These are phyloP conservation scores for Alternaria burnsii DNA, from an alignment of 2,329 filamentous ascomycete species.

Conservation along the genomic window DNA sequence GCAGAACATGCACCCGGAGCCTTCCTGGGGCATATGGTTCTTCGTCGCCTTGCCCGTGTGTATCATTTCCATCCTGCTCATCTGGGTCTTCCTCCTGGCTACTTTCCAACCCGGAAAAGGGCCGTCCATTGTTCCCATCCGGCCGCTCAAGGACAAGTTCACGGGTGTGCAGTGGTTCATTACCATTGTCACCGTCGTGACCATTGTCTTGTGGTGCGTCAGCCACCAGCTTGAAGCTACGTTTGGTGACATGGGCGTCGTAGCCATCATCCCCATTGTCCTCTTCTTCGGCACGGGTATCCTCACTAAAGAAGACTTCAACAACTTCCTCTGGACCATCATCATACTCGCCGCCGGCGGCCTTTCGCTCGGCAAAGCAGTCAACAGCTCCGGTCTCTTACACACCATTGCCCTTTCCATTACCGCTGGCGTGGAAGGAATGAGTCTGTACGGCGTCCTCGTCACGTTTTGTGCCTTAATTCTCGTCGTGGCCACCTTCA, in stretches of 20 bases:
- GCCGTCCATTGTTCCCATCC: conserved; percentile 90
- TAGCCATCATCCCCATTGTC: conserved; percentile 94
- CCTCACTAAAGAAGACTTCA: conserved; percentile 98
- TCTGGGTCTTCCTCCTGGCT: conserved; percentile 85
- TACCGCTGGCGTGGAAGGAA: conserved; percentile 74
- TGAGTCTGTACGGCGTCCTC: conserved; percentile 85
- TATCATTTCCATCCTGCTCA: conserved; percentile 83
- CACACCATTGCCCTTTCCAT: conserved; percentile 86
- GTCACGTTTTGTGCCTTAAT: conserved; percentile 87
- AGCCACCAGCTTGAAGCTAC: conserved; percentile 85
- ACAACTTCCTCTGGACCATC: conserved; percentile 99
- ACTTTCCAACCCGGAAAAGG: conserved; percentile 86
- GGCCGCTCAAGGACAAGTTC: conserved; percentile 87
- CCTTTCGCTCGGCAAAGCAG: conserved; percentile 89
- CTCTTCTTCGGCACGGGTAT: conserved; percentile 97
- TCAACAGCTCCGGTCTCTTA: conserved; percentile 89
- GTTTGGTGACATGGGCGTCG: conserved; percentile 98
- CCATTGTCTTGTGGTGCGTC: conserved; percentile 91
- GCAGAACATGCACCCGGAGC: conserved; percentile 91
- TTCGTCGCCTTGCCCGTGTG: conserved; percentile 94
- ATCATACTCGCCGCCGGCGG: conserved; percentile 97
- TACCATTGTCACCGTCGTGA: conserved; percentile 78
- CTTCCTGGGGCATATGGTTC: conserved; percentile 97
- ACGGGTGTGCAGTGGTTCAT: conserved; percentile 94
- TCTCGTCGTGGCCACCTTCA: conserved; percentile 94